Base-by-base conservation (phyloP, 2,329 filamentous ascomycete genomes). In the Xylariomycetidae sp. region DNA sequence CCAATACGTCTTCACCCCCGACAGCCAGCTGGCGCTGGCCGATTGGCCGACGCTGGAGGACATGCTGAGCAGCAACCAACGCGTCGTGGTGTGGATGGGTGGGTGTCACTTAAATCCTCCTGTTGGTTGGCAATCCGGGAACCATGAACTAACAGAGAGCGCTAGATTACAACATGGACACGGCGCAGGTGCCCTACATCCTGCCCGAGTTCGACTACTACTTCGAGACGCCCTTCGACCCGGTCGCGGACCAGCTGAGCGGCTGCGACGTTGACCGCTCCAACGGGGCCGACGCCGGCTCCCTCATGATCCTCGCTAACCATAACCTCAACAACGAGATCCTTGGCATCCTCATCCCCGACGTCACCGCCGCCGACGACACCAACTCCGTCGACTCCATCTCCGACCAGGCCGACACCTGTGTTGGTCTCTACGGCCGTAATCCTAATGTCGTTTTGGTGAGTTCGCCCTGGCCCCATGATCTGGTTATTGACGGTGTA, bases 221-320 rank as follows among this genome's bases (percentile, higher is more conserved):
- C 44, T 88, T 82, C 64, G 85, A 90, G 55, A 90, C 82, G 27
- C 67, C 73, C 1, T 89, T 72, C 58, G 76, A 83, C 43, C 76
- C 79, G 40, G 73, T 69, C 1, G 61, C 72, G 31, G 58, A 69
- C 1, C 64, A 62, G 12, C 79, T 83, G 49, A 76, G 77, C 49
- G 72, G 70, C 25, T 90, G 85, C 60, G 62, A 63, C 9, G 67
- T 85, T 3, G 69, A 83, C 50, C 71, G 84, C 6, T 85, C 85
- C 0, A 31, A 53, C 0, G 56, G 54, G 1, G 61, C 57, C 15
- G 53, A 61, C 19, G 48, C 63, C 0, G 46, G 54, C 14, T 55
- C 54, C 17, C 60, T 61, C 19, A 65, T 71, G 65, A 63, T 61
- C 34, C 55, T 70, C 25, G 60, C 61, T 35, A 67, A 66, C 49